phyloP scores from a whole-genome alignment of 2,329 filamentous ascomycete species.

The Claviceps cyperi region DNA sequence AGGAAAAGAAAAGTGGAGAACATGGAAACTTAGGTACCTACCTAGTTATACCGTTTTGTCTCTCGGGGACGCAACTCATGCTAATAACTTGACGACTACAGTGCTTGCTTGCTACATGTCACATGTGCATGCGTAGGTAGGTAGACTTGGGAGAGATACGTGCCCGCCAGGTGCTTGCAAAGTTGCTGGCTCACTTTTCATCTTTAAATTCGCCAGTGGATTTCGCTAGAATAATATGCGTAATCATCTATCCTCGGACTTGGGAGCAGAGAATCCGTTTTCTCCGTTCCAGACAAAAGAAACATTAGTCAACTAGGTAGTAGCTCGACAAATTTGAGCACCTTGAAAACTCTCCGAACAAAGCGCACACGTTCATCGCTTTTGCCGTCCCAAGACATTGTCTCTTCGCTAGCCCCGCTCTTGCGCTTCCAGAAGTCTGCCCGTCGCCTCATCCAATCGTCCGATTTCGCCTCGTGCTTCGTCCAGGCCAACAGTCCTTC shows the following conservation, averaged over 20 bases:
- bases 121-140: too few relatives aligned
- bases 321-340: not conserved
- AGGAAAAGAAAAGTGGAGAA: not conserved
- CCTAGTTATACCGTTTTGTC: not conserved
- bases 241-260: not conserved
- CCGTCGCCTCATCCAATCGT: not conserved
- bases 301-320: not conserved
- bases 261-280: not conserved
- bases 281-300: conserved; percentile 10
- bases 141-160: too few relatives aligned
- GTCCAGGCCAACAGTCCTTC: not conserved
- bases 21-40: too few relatives aligned
- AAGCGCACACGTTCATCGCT: conserved; percentile 4
- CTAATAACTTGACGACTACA: too few relatives aligned
- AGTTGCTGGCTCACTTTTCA: too few relatives aligned
- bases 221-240: conserved; percentile 2
- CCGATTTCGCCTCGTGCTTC: not conserved
- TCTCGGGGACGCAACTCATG: too few relatives aligned
- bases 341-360: conserved; percentile 3
- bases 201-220: not conserved
- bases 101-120: not conserved
- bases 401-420: not conserved
- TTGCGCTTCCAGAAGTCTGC: not conserved
- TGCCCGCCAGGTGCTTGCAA: not conserved
- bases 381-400: not conserved